Percentiles rank a stretch among this genome's conserved stretches.
These are phyloP conservation scores for Ehretia macrophylla DNA, from an alignment of 257 asterid genomes.

Conservation along the genomic window DNA sequence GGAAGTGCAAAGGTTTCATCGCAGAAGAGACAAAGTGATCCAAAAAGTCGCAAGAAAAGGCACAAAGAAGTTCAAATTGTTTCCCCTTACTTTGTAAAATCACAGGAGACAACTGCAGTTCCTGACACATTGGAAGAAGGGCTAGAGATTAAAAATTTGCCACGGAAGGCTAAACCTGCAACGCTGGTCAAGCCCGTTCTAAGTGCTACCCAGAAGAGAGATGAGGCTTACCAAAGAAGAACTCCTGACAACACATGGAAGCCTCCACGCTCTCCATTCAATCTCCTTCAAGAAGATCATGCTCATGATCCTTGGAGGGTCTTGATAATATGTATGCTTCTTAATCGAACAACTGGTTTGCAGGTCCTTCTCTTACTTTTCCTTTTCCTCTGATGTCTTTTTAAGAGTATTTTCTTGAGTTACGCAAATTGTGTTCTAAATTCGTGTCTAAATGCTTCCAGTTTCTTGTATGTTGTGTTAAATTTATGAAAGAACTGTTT, in stretches of 20 bases:
- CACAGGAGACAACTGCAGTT: slow-evolving; percentile 16
- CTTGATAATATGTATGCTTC: slow-evolving; percentile 83
- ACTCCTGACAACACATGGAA: slow-evolving; percentile 57
- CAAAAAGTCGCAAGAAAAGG: slow-evolving; percentile 6
- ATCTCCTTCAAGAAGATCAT: slow-evolving; percentile 87
- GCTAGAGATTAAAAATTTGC: slow-evolving; percentile 9
- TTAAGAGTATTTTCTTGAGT: not conserved
- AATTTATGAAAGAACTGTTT: no score
- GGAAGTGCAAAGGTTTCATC: not conserved
- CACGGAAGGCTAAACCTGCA: slow-evolving; percentile 16
- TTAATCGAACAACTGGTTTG: slow-evolving; percentile 66
- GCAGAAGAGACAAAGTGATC: slow-evolving; percentile 6
- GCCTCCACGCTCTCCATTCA: slow-evolving; percentile 73
- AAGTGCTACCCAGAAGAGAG: slow-evolving; percentile 50
- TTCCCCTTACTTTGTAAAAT: slow-evolving; percentile 48
- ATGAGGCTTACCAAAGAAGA: slow-evolving; percentile 63
- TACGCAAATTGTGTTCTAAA: no score
- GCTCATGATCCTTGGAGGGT: slow-evolving; percentile 95
- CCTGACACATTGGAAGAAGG: slow-evolving; percentile 10
- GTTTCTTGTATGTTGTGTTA: no score
- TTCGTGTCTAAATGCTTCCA: no score
- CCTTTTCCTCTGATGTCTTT: not conserved
- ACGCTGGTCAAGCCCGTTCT: slow-evolving; percentile 20
- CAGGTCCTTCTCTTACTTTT: slow-evolving; percentile 40
- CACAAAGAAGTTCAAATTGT: slow-evolving; percentile 26